Evolutionary conservation across 306 rosid species (phyloP).

Genomic region (Styphnolobium japonicum): DNA sequence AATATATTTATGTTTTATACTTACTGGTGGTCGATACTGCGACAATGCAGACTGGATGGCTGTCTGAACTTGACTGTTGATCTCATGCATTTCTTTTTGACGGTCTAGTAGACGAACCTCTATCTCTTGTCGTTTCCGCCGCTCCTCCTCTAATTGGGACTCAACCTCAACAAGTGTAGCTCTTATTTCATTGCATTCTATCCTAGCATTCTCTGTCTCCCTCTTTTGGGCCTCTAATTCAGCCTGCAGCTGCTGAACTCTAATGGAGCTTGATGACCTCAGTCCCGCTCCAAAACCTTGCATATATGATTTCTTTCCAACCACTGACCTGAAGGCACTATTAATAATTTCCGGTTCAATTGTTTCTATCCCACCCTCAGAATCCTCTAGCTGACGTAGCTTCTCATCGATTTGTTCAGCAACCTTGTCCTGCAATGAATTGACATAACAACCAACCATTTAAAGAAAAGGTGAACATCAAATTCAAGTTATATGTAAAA

Average conservation of each 20-base stretch:
- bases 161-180: slow-evolving; percentile 35
- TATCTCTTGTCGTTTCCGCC: slow-evolving; percentile 21
- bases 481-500: background rate
- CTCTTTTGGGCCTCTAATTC: slow-evolving; percentile 38
- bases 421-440: slow-evolving; percentile 35
- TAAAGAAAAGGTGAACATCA: background rate
- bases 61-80: slow-evolving; percentile 40
- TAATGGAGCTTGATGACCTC: background rate
- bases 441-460: background rate
- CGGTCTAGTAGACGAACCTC: slow-evolving; percentile 27
- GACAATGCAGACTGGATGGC: slow-evolving; percentile 41
- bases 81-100: slow-evolving; percentile 31
- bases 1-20: slow-evolving; percentile 9
- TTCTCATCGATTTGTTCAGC: slow-evolving; percentile 26
- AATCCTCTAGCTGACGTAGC: background rate
- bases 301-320: slow-evolving; percentile 30
- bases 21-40: slow-evolving; percentile 25
- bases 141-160: slow-evolving; percentile 35
- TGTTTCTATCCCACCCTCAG: slow-evolving; percentile 3
- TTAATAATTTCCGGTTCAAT: slow-evolving; percentile 32
- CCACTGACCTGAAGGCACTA: slow-evolving; percentile 32
- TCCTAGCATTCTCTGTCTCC: slow-evolving; percentile 33
- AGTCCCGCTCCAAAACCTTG: slow-evolving; percentile 6
- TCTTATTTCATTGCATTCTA: slow-evolving; percentile 26
- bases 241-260: slow-evolving; percentile 12